Percentiles rank a stretch among this genome's conserved stretches.
Evolutionary conservation across 2,329 filamentous ascomycete genomes (phyloP).

Genomic region (Aspergillus felis): DNA sequence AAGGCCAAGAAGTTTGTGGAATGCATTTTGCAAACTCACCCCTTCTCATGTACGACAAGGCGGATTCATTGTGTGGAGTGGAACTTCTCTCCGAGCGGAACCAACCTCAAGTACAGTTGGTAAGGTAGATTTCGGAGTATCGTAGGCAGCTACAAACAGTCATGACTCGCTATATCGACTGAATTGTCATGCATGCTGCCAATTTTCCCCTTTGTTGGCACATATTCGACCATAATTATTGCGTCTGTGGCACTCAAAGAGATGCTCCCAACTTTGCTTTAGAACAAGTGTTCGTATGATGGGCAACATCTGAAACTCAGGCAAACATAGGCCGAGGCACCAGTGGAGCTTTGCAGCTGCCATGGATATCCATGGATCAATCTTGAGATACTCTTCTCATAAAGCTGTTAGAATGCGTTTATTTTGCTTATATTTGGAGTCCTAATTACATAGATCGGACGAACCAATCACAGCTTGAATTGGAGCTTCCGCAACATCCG

Average conservation of each 20-base stretch:
- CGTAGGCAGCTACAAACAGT: too few species aligned
- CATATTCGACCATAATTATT: too few species aligned
- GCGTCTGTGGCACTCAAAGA: too few species aligned
- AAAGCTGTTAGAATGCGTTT: not conserved
- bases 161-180: too few species aligned
- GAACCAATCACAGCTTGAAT: not conserved
- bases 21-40: not conserved
- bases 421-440: not conserved
- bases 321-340: too few species aligned
- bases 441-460: not conserved
- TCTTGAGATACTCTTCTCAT: not conserved
- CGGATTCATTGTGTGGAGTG: not conserved
- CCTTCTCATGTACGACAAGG: not conserved
- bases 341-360: not conserved
- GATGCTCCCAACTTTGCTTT: too few species aligned
- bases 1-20: not conserved
- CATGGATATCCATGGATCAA: not conserved
- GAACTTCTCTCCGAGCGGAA: not conserved
- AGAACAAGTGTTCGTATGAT: too few species aligned
- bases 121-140: too few species aligned
- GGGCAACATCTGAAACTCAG: too few species aligned
- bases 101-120: too few species aligned
- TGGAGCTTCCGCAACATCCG: slow-evolving; percentile 16
- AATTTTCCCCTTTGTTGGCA: too few species aligned
- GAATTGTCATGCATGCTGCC: too few species aligned